These are phyloP conservation scores for Tulasnella sp. DNA, from an alignment of 768 basidiomycete species.

Conservation along the genomic window DNA sequence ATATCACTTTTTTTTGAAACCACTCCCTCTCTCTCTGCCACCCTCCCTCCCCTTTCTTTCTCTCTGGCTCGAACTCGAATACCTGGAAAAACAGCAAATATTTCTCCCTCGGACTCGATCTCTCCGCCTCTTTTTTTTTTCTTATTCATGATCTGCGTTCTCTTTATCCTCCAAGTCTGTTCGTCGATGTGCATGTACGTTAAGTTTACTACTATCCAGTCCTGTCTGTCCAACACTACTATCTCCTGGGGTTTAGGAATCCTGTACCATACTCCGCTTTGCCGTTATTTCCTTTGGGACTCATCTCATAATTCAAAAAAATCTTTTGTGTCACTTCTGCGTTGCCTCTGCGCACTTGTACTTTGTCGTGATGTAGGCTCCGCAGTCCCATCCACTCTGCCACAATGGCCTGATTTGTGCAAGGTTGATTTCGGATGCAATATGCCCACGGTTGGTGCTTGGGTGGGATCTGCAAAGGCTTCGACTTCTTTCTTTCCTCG, in stretches of 20 bases:
- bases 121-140: background rate
- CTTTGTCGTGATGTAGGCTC: too few species aligned
- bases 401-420: background rate
- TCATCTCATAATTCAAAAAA: background rate
- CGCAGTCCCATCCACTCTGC: too few species aligned
- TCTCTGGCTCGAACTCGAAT: background rate
- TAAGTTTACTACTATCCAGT: background rate
- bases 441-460: background rate
- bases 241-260: background rate
- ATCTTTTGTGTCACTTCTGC: too few species aligned
- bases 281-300: background rate
- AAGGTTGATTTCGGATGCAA: background rate
- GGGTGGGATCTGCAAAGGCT: background rate
- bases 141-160: background rate
- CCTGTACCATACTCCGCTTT: background rate
- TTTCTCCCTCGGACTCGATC: background rate
- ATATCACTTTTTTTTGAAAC: too few species aligned
- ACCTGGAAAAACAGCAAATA: background rate
- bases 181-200: background rate
- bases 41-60: background rate
- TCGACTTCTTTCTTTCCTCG: background rate
- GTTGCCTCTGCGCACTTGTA: too few species aligned
- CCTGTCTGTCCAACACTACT: background rate
- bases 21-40: too few species aligned
- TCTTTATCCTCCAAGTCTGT: background rate